A percentile compares a stretch with the other conserved stretches of the same genome.
Conservation (phyloP, 2,329 filamentous ascomycete species). For the Chaetothyriales sp. region DNA sequence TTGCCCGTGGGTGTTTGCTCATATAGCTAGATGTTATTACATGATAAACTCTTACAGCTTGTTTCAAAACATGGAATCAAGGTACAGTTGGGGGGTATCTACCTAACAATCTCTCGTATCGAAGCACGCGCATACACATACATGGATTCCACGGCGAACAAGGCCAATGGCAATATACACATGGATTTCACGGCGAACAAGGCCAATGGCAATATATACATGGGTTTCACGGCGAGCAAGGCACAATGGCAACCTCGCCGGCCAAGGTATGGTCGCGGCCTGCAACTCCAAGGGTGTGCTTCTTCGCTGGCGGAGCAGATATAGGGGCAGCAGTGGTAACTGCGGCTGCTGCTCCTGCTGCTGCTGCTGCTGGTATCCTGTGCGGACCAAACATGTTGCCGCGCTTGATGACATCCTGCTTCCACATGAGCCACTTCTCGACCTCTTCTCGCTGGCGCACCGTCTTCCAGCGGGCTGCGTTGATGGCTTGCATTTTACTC, state of each 20-base stretch:
- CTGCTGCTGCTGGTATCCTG: neutral
- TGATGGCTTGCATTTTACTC: neutral
- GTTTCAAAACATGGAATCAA: too few species aligned
- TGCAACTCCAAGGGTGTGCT: conserved; percentile 3
- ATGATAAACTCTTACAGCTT: too few species aligned
- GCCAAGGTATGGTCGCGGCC: conserved; percentile 1
- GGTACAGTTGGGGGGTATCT: too few species aligned
- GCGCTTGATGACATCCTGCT: neutral
- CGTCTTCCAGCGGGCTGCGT: neutral
- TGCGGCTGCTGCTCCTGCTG: too few species aligned
- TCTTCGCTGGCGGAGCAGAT: neutral
- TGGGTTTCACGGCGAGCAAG: neutral
- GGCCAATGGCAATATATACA: neutral
- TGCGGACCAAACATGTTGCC: neutral
- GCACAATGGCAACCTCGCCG: conserved; percentile 5
- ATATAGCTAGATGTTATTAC: neutral
- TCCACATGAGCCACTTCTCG: neutral
- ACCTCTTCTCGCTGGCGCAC: neutral
- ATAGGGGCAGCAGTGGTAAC: neutral
- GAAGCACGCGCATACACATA: too few species aligned
- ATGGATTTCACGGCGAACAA: too few species aligned
- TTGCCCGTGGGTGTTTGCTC: neutral
- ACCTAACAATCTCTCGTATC: too few species aligned
- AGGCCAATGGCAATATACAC: too few species aligned
- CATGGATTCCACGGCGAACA: too few species aligned